Evolutionary conservation across 1,284 basidiomycete species (phyloP).

Genomic region (Neonothopanus nambi): DNA sequence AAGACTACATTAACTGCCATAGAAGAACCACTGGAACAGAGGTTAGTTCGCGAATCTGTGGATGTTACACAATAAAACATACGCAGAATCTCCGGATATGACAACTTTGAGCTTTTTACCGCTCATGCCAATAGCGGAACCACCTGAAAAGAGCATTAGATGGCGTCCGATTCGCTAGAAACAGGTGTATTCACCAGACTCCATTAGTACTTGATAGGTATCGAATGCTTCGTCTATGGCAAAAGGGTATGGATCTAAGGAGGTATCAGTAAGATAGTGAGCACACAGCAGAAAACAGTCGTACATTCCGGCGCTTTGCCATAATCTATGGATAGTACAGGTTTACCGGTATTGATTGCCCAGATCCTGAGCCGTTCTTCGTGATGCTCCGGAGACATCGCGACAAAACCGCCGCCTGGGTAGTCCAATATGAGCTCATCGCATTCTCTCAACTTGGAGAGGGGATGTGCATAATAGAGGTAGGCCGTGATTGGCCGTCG

Average conservation of each 20-base stretch:
- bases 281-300: slow-evolving; percentile 22
- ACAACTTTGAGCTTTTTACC: slow-evolving; percentile 76
- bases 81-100: slow-evolving; percentile 91
- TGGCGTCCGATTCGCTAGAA: not conserved
- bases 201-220: slow-evolving; percentile 79
- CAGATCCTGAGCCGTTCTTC: slow-evolving; percentile 91
- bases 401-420: slow-evolving; percentile 95
- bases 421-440: slow-evolving; percentile 89
- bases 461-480: slow-evolving; percentile 81
- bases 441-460: slow-evolving; percentile 63
- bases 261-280: slow-evolving; percentile 2
- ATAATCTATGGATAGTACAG: slow-evolving; percentile 89
- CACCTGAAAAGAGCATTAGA: slow-evolving; percentile 39
- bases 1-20: slow-evolving; percentile 82
- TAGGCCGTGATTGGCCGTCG: slow-evolving; percentile 81
- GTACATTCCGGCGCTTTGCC: slow-evolving; percentile 95
- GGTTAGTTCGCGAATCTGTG: not conserved
- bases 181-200: slow-evolving; percentile 48
- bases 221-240: slow-evolving; percentile 96
- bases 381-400: slow-evolving; percentile 94
- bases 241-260: slow-evolving; percentile 88
- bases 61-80: slow-evolving; percentile 35
- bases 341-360: slow-evolving; percentile 79
- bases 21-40: slow-evolving; percentile 70
- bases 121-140: slow-evolving; percentile 82